phyloP scores from a whole-genome alignment of 2,329 filamentous ascomycete species.

The Trichoderma pleuroti region DNA sequence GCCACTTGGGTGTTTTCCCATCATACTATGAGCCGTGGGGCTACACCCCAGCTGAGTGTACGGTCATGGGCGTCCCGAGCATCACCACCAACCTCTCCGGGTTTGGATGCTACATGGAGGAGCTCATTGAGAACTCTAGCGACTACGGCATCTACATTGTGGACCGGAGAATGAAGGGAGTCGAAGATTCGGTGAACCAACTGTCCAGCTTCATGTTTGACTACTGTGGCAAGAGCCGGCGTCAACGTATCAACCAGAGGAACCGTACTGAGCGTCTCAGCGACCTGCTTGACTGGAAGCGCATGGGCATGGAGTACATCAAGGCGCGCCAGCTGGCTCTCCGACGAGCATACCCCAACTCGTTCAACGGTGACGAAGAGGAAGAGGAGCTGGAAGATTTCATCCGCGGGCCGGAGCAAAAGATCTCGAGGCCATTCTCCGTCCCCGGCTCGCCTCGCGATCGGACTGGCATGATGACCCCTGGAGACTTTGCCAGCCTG shows the following conservation, averaged over 20 bases:
- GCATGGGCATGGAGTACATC: constrained; percentile 99
- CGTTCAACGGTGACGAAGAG: constrained; percentile 76
- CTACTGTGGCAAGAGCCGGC: constrained; percentile 86
- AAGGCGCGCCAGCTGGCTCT: constrained; percentile 93
- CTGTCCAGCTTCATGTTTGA: constrained; percentile 85
- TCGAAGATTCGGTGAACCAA: constrained; percentile 97
- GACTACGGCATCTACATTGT: constrained; percentile 99
- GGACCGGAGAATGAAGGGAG: constrained; percentile 88
- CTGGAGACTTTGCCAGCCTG: constrained; percentile 92
- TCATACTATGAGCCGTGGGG: constrained; percentile 99
- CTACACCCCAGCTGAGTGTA: constrained; percentile 96
- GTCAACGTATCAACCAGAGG: constrained; percentile 97
- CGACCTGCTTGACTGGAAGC: constrained; percentile 96
- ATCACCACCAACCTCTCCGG: constrained; percentile 98
- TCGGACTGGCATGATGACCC: constrained; percentile 96
- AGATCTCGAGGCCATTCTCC: constrained; percentile 91
- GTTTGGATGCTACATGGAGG: constrained; percentile 99
- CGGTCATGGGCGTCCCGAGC: constrained; percentile 97
- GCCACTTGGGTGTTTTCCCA: constrained; percentile 90
- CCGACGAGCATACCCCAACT: constrained; percentile 83
- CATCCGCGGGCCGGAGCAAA: constrained; percentile 88
- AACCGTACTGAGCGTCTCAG: constrained; percentile 94
- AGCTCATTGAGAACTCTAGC: constrained; percentile 93
- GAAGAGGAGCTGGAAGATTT: constrained; percentile 65
- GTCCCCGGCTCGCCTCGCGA: constrained; percentile 91